A percentile compares a stretch with the other conserved stretches of the same genome.
phyloP scores from a whole-genome alignment of 2,329 filamentous ascomycete genomes.

The Ascochyta koolunga region DNA sequence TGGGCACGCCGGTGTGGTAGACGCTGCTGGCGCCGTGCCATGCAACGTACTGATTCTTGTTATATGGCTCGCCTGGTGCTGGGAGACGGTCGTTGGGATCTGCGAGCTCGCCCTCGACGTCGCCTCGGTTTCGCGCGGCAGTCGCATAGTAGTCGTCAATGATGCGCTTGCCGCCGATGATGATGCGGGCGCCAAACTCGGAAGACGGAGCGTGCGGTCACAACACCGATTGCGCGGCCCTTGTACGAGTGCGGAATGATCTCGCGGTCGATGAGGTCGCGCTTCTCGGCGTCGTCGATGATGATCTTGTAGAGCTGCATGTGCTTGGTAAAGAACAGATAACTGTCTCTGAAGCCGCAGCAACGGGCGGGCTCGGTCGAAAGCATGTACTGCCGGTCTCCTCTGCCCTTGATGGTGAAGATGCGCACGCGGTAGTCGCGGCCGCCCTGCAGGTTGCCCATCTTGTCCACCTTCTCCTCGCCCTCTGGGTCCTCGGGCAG shows the following conservation, averaged over 20 bases:
- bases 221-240: slow-evolving; percentile 93
- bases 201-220: slow-evolving; percentile 95
- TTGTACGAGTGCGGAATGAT: slow-evolving; percentile 99
- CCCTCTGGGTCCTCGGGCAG: slow-evolving; percentile 87
- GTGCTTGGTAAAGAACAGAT: slow-evolving; percentile 98
- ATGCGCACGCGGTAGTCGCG: slow-evolving; percentile 95
- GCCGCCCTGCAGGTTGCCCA: slow-evolving; percentile 79
- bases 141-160: slow-evolving; percentile 88
- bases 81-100: slow-evolving; percentile 86
- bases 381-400: slow-evolving; percentile 92
- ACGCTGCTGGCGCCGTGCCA: slow-evolving; percentile 98
- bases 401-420: slow-evolving; percentile 86
- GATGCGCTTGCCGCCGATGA: slow-evolving; percentile 87
- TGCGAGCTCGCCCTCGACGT: slow-evolving; percentile 85
- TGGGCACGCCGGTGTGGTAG: slow-evolving; percentile 82
- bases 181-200: slow-evolving; percentile 94
- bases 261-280: slow-evolving; percentile 91
- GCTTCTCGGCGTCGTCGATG: slow-evolving; percentile 95
- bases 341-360: slow-evolving; percentile 96
- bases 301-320: slow-evolving; percentile 97
- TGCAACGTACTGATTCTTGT: slow-evolving; percentile 97
- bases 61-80: slow-evolving; percentile 82
- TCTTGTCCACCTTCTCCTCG: slow-evolving; percentile 90
- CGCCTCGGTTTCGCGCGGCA: slow-evolving; percentile 75
- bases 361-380: slow-evolving; percentile 97